Evolutionary conservation across 805 yeast genomes (phyloP).

Genomic region (Sungouiella thailandica): DNA sequence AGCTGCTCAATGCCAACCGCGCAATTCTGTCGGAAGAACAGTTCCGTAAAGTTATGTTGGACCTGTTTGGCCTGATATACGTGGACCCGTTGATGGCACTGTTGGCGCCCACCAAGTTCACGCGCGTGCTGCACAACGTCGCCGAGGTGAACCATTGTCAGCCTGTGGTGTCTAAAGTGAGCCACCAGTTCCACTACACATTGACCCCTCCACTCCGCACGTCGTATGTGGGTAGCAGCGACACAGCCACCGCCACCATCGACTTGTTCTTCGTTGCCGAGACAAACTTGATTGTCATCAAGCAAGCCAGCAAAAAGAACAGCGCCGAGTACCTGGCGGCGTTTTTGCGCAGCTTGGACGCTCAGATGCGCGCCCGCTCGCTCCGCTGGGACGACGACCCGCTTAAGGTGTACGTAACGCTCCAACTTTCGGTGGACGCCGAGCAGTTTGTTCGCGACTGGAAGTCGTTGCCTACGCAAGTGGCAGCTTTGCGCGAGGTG

Average conservation of each 20-base stretch:
- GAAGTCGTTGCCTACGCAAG: conserved; percentile 9
- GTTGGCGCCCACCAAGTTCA: conserved; percentile 23
- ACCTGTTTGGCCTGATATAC: conserved; percentile 30
- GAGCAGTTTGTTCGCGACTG: conserved; percentile 15
- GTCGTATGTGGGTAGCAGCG: conserved; percentile 9
- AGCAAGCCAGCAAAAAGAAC: conserved; percentile 10
- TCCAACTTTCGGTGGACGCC: conserved; percentile 6
- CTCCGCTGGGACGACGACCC: conserved; percentile 14
- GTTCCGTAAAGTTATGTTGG: conserved; percentile 30
- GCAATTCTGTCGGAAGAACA: conserved; percentile 27
- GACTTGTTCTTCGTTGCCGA: conserved; percentile 14
- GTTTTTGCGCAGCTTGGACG: conserved; percentile 12
- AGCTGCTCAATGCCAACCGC: conserved; percentile 19
- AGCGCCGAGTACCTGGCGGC: conserved; percentile 8
- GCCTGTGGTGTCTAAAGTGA: conserved; percentile 14
- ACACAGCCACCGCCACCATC: conserved; percentile 8
- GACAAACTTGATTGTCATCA: conserved; percentile 15
- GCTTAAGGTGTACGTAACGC: conserved; percentile 7
- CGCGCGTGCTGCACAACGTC: conserved; percentile 28
- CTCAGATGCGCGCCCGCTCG: conserved; percentile 13
- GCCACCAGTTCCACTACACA: conserved; percentile 16
- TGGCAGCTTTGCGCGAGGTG: no score
- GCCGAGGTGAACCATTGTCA: conserved; percentile 15
- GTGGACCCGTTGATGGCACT: conserved; percentile 37
- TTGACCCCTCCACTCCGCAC: conserved; percentile 14